Evolutionary conservation across 306 rosid genomes (phyloP).

Genomic region (Glycine tomentella): DNA sequence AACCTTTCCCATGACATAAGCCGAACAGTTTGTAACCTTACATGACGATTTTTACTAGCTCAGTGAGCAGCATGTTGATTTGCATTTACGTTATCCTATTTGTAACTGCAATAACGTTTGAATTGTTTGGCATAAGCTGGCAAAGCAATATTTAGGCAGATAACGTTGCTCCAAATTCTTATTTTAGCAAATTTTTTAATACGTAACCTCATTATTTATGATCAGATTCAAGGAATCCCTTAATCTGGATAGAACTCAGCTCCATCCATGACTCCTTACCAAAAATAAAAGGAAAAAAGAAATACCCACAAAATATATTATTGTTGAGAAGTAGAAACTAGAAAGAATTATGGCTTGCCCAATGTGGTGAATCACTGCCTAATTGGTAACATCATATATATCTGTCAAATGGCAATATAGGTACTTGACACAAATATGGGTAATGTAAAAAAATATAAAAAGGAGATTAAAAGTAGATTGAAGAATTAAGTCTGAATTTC

Average conservation of each 20-base stretch:
- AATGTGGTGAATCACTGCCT: neutral
- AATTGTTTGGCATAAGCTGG: conserved; percentile 50
- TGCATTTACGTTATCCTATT: conserved; percentile 36
- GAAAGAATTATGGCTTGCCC: no score
- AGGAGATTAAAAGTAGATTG: no score
- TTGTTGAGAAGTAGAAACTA: neutral
- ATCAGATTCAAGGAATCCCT: neutral
- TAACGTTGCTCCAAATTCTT: conserved; percentile 23
- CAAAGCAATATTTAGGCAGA: conserved; percentile 17
- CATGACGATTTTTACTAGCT: conserved; percentile 48
- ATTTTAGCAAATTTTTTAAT: neutral
- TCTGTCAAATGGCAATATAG: no score
- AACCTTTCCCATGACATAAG: conserved; percentile 43
- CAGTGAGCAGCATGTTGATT: conserved; percentile 44
- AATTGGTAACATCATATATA: neutral
- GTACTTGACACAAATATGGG: neutral
- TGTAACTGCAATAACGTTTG: conserved; percentile 41
- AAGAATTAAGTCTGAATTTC: no score
- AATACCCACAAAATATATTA: neutral
- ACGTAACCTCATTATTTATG: neutral
- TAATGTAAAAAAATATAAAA: no score
- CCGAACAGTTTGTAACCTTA: conserved; percentile 45
- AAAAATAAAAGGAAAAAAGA: neutral
- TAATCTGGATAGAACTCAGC: conserved; percentile 6
- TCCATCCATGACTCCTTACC: neutral